Evolutionary conservation across 805 yeast genomes (phyloP), one percentile per base, ranked within the genome.

Genomic region (Yueomyces sinensis): DNA sequence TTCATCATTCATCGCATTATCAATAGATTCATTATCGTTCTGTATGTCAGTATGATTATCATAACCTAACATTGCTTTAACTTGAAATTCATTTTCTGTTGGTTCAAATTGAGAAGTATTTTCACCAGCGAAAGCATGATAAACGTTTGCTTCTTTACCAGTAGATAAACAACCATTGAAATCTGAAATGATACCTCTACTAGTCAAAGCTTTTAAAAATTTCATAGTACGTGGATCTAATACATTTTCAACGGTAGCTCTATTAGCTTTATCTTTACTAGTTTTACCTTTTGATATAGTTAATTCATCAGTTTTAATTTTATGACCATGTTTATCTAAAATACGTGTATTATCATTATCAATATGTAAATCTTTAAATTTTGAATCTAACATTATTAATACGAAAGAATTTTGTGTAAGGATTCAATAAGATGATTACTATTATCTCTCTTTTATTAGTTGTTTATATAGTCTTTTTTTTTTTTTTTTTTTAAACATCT

Each of bases 81-180:
- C n/a, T n/a, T n/a, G n/a, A n/a, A n/a, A n/a, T n/a, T n/a, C n/a
- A n/a, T n/a, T n/a, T n/a, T n/a, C n/a, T 22, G 7, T 22, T 11
- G 28, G 28, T 25, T 9, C 14, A 25, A 27, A 6, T 11, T 24
- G 14, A 4, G 11, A 19, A 15, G n/a, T 22, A 25, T 27, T 34
- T 50, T 42, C 38, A 7, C 60, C 59, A n/a, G 58, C 58, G 38
- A 56, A 50, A 2, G 94, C 95, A 51, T 82, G 89, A 54, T 91
- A 91, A 1, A 91, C 96, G 50, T 91, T 91, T n/a, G 98, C 98
- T 58, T 91, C 99, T 56, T 91, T 91, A 32, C 99, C 99, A 0
- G 98, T 91, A 47, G 91, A 76, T 32, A 91, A 67, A 54, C 97
- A 91, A 11, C 98, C 98, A 47, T 87, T 83, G 47, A 91, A 77